Evolutionary conservation across 2,329 filamentous ascomycete genomes (phyloP), one percentile per base, ranked within the genome.

Genomic region (Nigrospora osmanthi): DNA sequence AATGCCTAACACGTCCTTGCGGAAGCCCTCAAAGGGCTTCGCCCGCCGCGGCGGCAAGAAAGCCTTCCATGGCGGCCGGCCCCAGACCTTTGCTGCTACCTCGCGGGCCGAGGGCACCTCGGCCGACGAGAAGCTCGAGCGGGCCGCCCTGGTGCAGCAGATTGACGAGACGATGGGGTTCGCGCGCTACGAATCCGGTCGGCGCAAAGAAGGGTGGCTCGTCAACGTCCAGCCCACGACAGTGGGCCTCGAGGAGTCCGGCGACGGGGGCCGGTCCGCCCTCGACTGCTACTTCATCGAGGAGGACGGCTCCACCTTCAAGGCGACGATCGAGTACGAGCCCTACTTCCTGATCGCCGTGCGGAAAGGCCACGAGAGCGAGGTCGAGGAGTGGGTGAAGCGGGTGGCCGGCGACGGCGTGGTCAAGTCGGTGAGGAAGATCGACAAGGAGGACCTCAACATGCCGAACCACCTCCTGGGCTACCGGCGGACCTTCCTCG

Each of bases 91-190:
- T 53, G 82, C 91, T 46, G 81, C 87, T 32, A 80, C 82, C 23
- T 70, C 86, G 40, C 80, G 85, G 45, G 82, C 81, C 44, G 94
- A 98, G 71, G 84, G 80, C 43, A 97, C 89, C 1, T 94, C 90
- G 9, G 82, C 88, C 57, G 89, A 95, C 73, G 93, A 98, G 67
- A 94, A 89, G 65, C 81, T 88, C 68, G 90, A 98, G 68, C 83
- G 89, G 34, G 85, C 83, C 39, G 81, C 82, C 45, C 78, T 95
- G 42, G 89, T 89, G 31, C 81, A 95, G 67, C 80, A 76, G 58
- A 96, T 98, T 61, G 94, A 98, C 70, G 93, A 97, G 70, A 77
- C 79, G 50, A 93, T 97, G 82, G 94, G 93, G 43, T 98, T 98
- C 64, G 76, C 83, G 32, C 85, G 91, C 42, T 96, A 90, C 62